phyloP scores from a whole-genome alignment of 257 asterid species.

The Echites panduratus region DNA sequence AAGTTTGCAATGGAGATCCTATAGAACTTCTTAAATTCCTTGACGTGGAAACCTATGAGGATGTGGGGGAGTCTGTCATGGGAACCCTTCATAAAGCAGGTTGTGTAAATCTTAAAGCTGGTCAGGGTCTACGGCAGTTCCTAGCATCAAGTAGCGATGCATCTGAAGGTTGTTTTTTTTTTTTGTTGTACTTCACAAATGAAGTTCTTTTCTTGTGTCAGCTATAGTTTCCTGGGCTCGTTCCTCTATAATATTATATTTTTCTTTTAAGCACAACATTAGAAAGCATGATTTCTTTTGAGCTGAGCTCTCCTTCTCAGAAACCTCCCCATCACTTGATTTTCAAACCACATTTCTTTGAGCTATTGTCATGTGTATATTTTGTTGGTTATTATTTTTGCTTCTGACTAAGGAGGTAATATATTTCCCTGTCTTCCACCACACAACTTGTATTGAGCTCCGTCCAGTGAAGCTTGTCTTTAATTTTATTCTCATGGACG shows the following conservation, averaged over 20 bases:
- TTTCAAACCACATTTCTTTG: neutral
- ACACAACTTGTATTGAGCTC: neutral
- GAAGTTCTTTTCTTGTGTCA: neutral
- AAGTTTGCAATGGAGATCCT: conserved; percentile 73
- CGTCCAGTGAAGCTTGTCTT: neutral
- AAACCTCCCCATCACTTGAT: neutral
- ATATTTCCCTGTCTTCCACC: no score
- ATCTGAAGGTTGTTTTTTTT: conserved; percentile 55
- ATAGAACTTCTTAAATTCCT: conserved; percentile 69
- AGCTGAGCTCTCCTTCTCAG: neutral
- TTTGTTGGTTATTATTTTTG: neutral
- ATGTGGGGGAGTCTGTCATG: conserved; percentile 73
- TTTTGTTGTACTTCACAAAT: neutral
- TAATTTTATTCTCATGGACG: neutral
- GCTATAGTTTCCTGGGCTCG: neutral
- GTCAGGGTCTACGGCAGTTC: conserved; percentile 54
- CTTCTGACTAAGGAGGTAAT: no score
- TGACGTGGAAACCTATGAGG: conserved; percentile 97
- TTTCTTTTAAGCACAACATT: neutral
- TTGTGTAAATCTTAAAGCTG: conserved; percentile 53
- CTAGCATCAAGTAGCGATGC: conserved; percentile 32
- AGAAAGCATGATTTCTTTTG: neutral
- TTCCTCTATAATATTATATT: neutral
- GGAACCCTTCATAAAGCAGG: conserved; percentile 60
- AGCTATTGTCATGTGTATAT: neutral